Evolutionary conservation across 768 basidiomycete species (phyloP).

Genomic region (Tylopilus rubrobrunneus): DNA sequence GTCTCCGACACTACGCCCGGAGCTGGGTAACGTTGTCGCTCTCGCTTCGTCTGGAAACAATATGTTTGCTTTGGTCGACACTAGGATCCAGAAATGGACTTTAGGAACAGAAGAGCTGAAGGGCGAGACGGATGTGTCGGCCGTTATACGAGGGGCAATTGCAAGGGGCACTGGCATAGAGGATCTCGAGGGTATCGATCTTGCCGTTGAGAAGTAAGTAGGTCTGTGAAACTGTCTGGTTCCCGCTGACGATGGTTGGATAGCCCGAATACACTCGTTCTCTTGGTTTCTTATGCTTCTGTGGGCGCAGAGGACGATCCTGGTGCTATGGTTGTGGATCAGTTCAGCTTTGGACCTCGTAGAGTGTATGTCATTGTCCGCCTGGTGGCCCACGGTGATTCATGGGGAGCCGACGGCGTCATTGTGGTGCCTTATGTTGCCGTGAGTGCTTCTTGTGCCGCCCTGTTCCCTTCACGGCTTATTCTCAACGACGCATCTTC

Average conservation of each 20-base stretch:
- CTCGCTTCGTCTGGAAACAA: slow-evolving; percentile 52
- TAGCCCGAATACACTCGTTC: slow-evolving; percentile 50
- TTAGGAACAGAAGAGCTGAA: slow-evolving; percentile 51
- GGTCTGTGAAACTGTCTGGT: neutral
- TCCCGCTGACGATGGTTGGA: slow-evolving; percentile 11
- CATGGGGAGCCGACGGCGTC: slow-evolving; percentile 19
- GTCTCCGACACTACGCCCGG: slow-evolving; percentile 36
- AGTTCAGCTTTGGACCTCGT: slow-evolving; percentile 44
- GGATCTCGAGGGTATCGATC: slow-evolving; percentile 72
- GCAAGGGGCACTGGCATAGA: slow-evolving; percentile 44
- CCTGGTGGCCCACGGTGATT: slow-evolving; percentile 32
- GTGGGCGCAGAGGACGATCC: slow-evolving; percentile 39
- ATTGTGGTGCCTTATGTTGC: no score
- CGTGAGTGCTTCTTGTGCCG: no score
- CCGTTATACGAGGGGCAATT: slow-evolving; percentile 45
- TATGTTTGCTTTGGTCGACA: slow-evolving; percentile 68
- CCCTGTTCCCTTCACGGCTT: no score
- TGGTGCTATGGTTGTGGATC: slow-evolving; percentile 32
- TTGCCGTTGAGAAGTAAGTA: slow-evolving; percentile 56
- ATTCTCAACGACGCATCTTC: no score
- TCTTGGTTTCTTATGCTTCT: slow-evolving; percentile 68
- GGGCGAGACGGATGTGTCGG: slow-evolving; percentile 53
- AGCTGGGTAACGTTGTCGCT: slow-evolving; percentile 61
- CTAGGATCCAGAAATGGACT: slow-evolving; percentile 65
- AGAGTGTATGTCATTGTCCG: slow-evolving; percentile 63